These are phyloP conservation scores for Apophysomyces trapeziformis DNA, from an alignment of 371 early-diverging fungal species.

Conservation along the genomic window DNA sequence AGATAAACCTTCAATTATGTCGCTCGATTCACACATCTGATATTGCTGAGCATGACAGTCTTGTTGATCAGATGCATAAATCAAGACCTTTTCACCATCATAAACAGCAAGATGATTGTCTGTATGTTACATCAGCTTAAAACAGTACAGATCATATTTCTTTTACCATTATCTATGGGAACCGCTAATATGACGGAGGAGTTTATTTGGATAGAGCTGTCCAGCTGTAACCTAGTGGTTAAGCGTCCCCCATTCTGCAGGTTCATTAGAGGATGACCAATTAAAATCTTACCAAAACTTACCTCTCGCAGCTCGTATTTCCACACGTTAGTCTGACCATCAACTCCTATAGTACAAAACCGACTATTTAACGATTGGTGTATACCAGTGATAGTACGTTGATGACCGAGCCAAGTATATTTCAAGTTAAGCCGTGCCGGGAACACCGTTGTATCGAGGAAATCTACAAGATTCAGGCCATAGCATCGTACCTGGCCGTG, in stretches of 20 bases:
- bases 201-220: slow-evolving; percentile 29
- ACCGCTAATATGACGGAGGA: slow-evolving; percentile 26
- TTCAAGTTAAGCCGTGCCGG: slow-evolving; percentile 61
- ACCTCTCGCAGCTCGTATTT: slow-evolving; percentile 50
- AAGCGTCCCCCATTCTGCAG: slow-evolving; percentile 31
- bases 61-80: slow-evolving; percentile 34
- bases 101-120: slow-evolving; percentile 44
- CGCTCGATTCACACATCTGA: slow-evolving; percentile 22
- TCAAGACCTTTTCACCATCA: slow-evolving; percentile 32
- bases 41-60: slow-evolving; percentile 41
- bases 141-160: neutral
- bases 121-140: slow-evolving; percentile 10
- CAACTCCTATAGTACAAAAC: slow-evolving; percentile 55
- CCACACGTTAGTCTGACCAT: slow-evolving; percentile 65
- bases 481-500: slow-evolving; percentile 72
- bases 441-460: slow-evolving; percentile 69
- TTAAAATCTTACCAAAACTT: slow-evolving; percentile 1
- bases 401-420: slow-evolving; percentile 75
- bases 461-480: slow-evolving; percentile 76
- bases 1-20: slow-evolving; percentile 19
- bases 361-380: slow-evolving; percentile 50
- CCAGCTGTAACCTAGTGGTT: slow-evolving; percentile 39
- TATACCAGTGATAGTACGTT: slow-evolving; percentile 42
- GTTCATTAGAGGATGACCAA: neutral
- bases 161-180: slow-evolving; percentile 39